Evolutionary conservation across 768 basidiomycete species (phyloP).

Genomic region (Phallus indusiatus): DNA sequence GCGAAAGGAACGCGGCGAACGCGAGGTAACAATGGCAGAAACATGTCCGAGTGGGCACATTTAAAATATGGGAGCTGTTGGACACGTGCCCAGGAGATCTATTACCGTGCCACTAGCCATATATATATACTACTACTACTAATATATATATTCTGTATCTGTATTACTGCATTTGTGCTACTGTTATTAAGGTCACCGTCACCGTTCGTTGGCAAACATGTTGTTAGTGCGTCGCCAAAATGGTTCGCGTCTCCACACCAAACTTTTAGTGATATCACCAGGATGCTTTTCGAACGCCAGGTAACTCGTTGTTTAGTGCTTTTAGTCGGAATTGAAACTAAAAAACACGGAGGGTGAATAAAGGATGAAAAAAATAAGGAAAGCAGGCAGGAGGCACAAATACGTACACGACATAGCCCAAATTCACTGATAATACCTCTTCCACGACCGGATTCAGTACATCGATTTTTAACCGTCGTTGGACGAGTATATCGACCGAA

Average conservation of each 20-base stretch:
- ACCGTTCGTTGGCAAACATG: no score
- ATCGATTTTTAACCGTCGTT: constrained; percentile 85
- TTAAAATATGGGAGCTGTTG: background rate
- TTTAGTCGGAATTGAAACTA: constrained; percentile 89
- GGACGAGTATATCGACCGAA: constrained; percentile 77
- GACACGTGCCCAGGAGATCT: background rate
- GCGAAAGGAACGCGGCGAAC: constrained; percentile 75
- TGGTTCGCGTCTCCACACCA: no score
- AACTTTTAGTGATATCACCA: constrained; percentile 46
- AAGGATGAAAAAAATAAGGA: background rate
- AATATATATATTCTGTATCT: background rate
- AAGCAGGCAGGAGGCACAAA: background rate
- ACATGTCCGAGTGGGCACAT: constrained; percentile 23
- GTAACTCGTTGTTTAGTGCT: constrained; percentile 70
- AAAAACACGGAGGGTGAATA: background rate
- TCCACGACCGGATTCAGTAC: constrained; percentile 75
- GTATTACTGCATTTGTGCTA: background rate
- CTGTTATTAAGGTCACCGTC: background rate
- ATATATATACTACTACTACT: constrained; percentile 1
- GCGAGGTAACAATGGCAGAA: constrained; percentile 52
- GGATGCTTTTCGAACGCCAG: constrained; percentile 85
- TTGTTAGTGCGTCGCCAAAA: no score
- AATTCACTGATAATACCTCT: constrained; percentile 87
- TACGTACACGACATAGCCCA: constrained; percentile 68
- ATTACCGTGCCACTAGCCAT: background rate